Base-by-base conservation (phyloP, 1,284 basidiomycete genomes). In the Apiotrichum veenhuisii region DNA sequence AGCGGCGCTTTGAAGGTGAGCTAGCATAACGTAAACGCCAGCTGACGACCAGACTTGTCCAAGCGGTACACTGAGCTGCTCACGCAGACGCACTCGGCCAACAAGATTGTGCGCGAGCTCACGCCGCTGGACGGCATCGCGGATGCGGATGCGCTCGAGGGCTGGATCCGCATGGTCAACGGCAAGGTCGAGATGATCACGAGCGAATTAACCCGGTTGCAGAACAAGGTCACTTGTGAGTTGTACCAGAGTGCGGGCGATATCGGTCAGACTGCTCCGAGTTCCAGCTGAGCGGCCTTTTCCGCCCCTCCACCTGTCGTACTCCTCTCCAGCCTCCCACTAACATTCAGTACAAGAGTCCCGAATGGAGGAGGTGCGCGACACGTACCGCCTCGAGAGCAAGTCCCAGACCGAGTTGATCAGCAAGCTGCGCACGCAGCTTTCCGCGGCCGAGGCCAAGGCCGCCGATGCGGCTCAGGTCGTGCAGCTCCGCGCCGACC, bases 301-400 rank as follows among this genome's bases (percentile, higher is more conserved):
- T 30, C 30, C 30, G 5, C 30, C 12, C 30, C 30, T n/a, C 30
- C 30, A 12, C 30, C 30, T 12, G 30, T 12, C 7, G 12, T 12
- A 12, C 30, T 12, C 30, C 40, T 41, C 40, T 10, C 7, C 10
- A 5, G 20, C 36, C 11, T n/a, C 5, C n/a, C 10, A 7, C 36
- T n/a, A 26, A 45, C 64, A 10, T 42, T 34, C 65, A 93, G 91
- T 85, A 30, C 90, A 93, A 77, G 89, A 90, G 53, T 85, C 85
- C 50, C 86, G 87, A 3, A 82, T 91, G 22, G 87, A 89, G 62
- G 91, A 94, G 71, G 79, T 95, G 0, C 85, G 85, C 47, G 88
- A 91, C 61, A 90, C 84, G 4, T 90, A 93, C 70, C 82, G 81
- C 36, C 80, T 89, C 10, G 90, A 93, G 76, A 84, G 83, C 12